Conservation (phyloP, 805 yeast genomes). For the Pichia exigua region DNA sequence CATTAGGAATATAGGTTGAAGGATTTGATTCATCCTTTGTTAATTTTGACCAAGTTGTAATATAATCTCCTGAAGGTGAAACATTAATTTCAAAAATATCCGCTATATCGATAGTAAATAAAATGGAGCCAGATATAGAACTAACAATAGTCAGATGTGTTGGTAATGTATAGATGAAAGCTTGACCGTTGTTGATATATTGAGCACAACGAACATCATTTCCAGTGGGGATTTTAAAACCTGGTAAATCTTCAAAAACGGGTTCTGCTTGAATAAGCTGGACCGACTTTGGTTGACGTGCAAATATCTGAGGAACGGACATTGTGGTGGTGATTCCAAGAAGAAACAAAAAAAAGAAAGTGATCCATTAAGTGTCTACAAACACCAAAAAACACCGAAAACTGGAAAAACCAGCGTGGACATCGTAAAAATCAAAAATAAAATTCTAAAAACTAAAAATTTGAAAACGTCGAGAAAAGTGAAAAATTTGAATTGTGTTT, state of each 20-base stretch:
- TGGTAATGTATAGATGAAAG: constrained; percentile 69
- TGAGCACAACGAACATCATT: constrained; percentile 52
- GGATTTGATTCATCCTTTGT: constrained; percentile 51
- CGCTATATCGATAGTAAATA: constrained; percentile 42
- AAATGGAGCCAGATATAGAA: constrained; percentile 42
- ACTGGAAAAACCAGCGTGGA: not conserved
- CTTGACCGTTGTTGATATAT: constrained; percentile 61
- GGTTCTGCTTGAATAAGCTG: constrained; percentile 46
- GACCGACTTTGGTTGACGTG: constrained; percentile 49
- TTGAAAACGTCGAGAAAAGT: not conserved
- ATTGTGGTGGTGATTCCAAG: not conserved
- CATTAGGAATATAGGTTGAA: constrained; percentile 73
- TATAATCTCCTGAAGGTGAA: constrained; percentile 78
- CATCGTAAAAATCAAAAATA: too few relatives aligned
- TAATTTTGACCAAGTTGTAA: constrained; percentile 90
- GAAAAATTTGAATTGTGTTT: not conserved
- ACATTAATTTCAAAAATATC: constrained; percentile 80
- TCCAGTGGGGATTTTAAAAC: constrained; percentile 24
- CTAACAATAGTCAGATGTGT: constrained; percentile 47
- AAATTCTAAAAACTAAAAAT: too few relatives aligned
- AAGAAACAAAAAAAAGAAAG: not conserved
- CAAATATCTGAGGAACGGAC: constrained; percentile 23
- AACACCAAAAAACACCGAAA: too few relatives aligned
- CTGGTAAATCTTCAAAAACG: constrained; percentile 24
- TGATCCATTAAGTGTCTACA: too few relatives aligned